Percentiles rank a stretch among this genome's conserved stretches.
These are phyloP conservation scores for Citrus reticulata DNA, from an alignment of 345 rosid species.

Conservation along the genomic window DNA sequence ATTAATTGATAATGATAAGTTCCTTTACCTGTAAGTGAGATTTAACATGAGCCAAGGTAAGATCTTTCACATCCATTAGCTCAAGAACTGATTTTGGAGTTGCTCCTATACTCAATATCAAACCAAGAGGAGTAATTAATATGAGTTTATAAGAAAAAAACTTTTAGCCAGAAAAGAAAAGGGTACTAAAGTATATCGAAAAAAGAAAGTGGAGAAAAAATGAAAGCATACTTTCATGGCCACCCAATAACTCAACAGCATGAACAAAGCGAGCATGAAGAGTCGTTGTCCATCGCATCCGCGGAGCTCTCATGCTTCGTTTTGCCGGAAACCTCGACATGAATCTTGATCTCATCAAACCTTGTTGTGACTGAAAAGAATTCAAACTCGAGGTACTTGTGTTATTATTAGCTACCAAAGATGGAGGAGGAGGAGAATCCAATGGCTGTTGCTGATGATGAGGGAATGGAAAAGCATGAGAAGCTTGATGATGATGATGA, in stretches of 20 bases:
- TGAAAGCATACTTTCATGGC: slow-evolving; percentile 82
- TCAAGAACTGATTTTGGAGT: slow-evolving; percentile 98
- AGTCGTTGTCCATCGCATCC: slow-evolving; percentile 98
- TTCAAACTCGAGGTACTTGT: slow-evolving; percentile 23
- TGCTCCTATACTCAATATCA: slow-evolving; percentile 53
- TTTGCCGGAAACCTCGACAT: slow-evolving; percentile 62
- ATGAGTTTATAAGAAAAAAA: slow-evolving; percentile 12
- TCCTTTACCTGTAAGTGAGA: slow-evolving; percentile 85
- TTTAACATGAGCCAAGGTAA: slow-evolving; percentile 97
- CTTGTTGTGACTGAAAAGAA: slow-evolving; percentile 42
- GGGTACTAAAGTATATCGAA: neutral
- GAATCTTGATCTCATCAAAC: slow-evolving; percentile 63
- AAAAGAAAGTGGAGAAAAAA: neutral
- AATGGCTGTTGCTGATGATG: slow-evolving; percentile 37
- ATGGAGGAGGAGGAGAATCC: slow-evolving; percentile 42
- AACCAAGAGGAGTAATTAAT: neutral
- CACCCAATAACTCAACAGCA: slow-evolving; percentile 97
- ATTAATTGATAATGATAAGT: neutral
- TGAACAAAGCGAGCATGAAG: slow-evolving; percentile 98
- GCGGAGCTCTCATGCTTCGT: slow-evolving; percentile 61
- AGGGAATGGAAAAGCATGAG: slow-evolving; percentile 41
- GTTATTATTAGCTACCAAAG: slow-evolving; percentile 20
- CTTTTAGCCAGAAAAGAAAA: neutral
- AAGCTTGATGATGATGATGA: neutral
- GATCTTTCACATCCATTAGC: slow-evolving; percentile 99